These are phyloP conservation scores for Onygenales sp. DNA, from an alignment of 2,329 filamentous ascomycete species.

Conservation along the genomic window DNA sequence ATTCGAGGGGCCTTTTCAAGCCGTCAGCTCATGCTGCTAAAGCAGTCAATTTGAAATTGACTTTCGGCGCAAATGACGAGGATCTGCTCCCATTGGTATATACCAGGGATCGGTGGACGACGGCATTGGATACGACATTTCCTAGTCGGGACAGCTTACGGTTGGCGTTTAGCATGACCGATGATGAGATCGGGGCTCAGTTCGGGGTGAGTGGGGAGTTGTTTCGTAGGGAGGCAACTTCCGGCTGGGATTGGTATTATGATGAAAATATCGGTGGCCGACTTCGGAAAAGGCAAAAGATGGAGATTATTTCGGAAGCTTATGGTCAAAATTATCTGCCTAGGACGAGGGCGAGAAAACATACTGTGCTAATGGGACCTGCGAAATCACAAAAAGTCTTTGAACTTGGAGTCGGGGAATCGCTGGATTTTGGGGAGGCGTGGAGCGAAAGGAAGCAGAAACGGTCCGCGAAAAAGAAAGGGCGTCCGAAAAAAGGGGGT, in stretches of 20 bases:
- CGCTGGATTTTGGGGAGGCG: constrained; percentile 37
- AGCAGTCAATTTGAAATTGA: constrained; percentile 35
- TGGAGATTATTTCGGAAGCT: constrained; percentile 23
- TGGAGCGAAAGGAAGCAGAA: constrained; percentile 23
- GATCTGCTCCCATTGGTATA: constrained; percentile 41
- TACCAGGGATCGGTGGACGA: constrained; percentile 42
- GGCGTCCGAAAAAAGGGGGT: constrained; percentile 7
- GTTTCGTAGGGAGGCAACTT: constrained; percentile 35
- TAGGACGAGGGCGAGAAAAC: constrained; percentile 18
- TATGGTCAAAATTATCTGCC: constrained; percentile 37
- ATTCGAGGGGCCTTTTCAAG: constrained; percentile 29
- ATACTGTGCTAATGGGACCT: constrained; percentile 44
- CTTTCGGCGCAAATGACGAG: constrained; percentile 42
- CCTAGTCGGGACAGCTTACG: constrained; percentile 36
- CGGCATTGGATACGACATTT: constrained; percentile 38
- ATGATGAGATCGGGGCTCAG: constrained; percentile 32
- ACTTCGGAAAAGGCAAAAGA: constrained; percentile 36
- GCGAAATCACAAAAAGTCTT: constrained; percentile 34
- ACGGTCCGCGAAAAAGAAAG: constrained; percentile 5
- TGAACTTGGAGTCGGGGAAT: constrained; percentile 31
- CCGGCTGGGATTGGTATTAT: constrained; percentile 47
- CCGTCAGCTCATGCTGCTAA: constrained; percentile 30
- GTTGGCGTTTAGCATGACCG: constrained; percentile 16
- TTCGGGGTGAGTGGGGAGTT: constrained; percentile 35
- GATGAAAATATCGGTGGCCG: constrained; percentile 27